Percentiles rank a stretch among this genome's conserved stretches.
Conservation (phyloP, 2,329 filamentous ascomycete genomes). For the Trichoderma atroviride region DNA sequence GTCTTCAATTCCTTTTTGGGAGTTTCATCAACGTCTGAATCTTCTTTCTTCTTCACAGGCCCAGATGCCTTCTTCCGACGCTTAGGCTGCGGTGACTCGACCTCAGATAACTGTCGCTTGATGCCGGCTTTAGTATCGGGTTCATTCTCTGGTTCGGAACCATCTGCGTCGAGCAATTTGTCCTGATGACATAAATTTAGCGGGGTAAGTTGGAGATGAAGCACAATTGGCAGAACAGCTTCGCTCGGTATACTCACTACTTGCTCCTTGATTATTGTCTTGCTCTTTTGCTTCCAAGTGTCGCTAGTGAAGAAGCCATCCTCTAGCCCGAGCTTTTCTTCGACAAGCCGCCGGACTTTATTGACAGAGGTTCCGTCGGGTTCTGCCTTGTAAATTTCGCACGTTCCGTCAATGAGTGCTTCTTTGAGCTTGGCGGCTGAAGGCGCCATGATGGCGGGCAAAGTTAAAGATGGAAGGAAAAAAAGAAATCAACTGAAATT, state of each 20-base stretch:
- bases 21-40: constrained; percentile 30
- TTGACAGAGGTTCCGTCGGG: constrained; percentile 59
- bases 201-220: constrained; percentile 2
- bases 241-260: constrained; percentile 50
- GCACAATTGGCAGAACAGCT: not conserved
- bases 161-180: constrained; percentile 41
- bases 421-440: constrained; percentile 48
- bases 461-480: not conserved
- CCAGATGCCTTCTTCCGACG: constrained; percentile 44
- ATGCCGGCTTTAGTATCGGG: constrained; percentile 33
- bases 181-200: constrained; percentile 34
- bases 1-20: constrained; percentile 32
- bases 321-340: constrained; percentile 52
- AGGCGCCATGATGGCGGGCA: constrained; percentile 42
- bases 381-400: constrained; percentile 48
- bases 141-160: constrained; percentile 36
- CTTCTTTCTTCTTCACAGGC: constrained; percentile 40
- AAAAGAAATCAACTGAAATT: not conserved
- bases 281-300: constrained; percentile 62
- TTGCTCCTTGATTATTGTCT: constrained; percentile 56
- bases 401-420: constrained; percentile 52
- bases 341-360: constrained; percentile 55
- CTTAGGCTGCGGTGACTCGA: constrained; percentile 41
- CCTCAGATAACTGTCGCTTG: constrained; percentile 42
- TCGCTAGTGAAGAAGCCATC: constrained; percentile 52